Evolutionary conservation across 1,139 yeast species (phyloP), one percentile per base, ranked within the genome.

Genomic region (Lodderomyces theae): DNA sequence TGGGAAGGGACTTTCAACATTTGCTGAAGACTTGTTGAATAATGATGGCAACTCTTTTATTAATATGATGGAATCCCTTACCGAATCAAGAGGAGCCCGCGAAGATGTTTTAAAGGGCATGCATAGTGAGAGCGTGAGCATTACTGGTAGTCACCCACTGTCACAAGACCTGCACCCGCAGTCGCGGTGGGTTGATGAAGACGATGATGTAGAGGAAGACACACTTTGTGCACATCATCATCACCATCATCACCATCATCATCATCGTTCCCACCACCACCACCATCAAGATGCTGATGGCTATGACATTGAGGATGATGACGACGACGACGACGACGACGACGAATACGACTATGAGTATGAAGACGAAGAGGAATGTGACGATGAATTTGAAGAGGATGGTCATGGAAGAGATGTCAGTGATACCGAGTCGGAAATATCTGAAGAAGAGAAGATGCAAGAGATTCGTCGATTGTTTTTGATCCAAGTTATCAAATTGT

Each of bases 401-500:
- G 64, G 60, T 2, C 64, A 56, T 1, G 66, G 53, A 4, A 62
- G 58, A 26, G 60, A 56, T 17, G 58, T 54, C 1, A 64, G 71
- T 44, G 71, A 66, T 43, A 62, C 66, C 2, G 74, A 65, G 39
- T 60, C 65, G 15, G 76, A 74, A 42, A 66, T 78, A 13, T 73
- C 79, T 8, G 86, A 82, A 47, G 83, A 79, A 49, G 84, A 78
- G 48, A 75, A 87, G 42, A 66, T 84, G 60, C 83, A 80, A 49
- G 95, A 87, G 57, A 82, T 90, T 22, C 80, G 88, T 35, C 79
- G 85, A 36, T 72, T 86, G 64, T 77, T 88, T 46, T 86, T 86
- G 51, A 76, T 85, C 46, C 54, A 87, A 49, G 85, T 88, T 1
- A 83, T 90, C 11, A 78, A 85, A 43, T 68, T 86, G 52, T 75